Evolutionary conservation across 257 asterid species (phyloP).

Genomic region (Thymus quinquecostatus): DNA sequence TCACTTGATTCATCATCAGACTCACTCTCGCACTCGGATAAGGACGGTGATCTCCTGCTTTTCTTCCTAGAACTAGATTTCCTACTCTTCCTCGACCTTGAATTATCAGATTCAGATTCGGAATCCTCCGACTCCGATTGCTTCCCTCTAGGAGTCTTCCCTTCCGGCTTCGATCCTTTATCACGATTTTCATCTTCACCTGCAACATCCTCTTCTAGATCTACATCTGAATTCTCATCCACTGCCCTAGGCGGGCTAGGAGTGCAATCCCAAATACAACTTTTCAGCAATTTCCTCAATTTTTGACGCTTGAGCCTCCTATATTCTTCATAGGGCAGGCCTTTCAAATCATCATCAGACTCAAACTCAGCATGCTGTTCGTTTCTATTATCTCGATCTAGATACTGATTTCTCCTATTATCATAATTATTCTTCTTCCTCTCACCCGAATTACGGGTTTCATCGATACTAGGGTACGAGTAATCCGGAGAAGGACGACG

Average conservation of each 20-base stretch:
- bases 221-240: constrained; percentile 51
- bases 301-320: constrained; percentile 85
- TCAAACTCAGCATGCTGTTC: constrained; percentile 52
- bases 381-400: constrained; percentile 66
- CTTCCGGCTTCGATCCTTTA: constrained; percentile 37
- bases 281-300: constrained; percentile 58
- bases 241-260: constrained; percentile 95
- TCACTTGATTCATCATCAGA: constrained; percentile 44
- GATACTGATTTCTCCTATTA: constrained; percentile 46
- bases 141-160: constrained; percentile 31
- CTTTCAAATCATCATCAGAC: constrained; percentile 86
- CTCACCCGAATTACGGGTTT: constrained; percentile 32
- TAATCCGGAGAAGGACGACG: constrained; percentile 76
- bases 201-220: constrained; percentile 47
- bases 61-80: constrained; percentile 50
- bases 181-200: constrained; percentile 41
- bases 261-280: constrained; percentile 74
- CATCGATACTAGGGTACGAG: constrained; percentile 51
- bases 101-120: constrained; percentile 61
- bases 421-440: constrained; percentile 36
- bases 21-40: constrained; percentile 45
- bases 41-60: constrained; percentile 47
- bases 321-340: constrained; percentile 68
- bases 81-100: constrained; percentile 50
- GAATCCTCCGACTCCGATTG: constrained; percentile 51